Evolutionary conservation across 805 yeast species (phyloP).

Genomic region (Candida coquimbonensis): DNA sequence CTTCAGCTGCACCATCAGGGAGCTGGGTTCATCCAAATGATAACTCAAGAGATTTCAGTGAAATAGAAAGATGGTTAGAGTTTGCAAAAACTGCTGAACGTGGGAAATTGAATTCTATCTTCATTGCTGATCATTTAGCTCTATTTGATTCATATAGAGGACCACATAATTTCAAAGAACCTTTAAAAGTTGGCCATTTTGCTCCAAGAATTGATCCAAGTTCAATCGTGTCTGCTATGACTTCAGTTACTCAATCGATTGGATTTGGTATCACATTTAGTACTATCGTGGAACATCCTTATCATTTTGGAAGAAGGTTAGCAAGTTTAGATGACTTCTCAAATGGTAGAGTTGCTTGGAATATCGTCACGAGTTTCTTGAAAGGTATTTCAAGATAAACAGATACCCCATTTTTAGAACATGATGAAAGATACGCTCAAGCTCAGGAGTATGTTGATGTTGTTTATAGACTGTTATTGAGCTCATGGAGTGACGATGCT

Average conservation of each 20-base stretch:
- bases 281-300: conserved; percentile 38
- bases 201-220: conserved; percentile 23
- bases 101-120: conserved; percentile 32
- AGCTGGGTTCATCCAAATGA: conserved; percentile 35
- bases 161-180: not conserved
- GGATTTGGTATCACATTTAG: conserved; percentile 36
- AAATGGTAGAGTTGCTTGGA: conserved; percentile 40
- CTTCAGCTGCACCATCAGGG: conserved; percentile 21
- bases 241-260: conserved; percentile 32
- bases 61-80: conserved; percentile 31
- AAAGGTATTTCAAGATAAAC: conserved; percentile 35
- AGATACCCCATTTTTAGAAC: conserved; percentile 16
- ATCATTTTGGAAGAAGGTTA: conserved; percentile 26
- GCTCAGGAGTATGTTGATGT: conserved; percentile 36
- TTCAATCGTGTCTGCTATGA: conserved; percentile 29
- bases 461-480: conserved; percentile 30
- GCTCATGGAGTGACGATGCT: conserved; percentile 25
- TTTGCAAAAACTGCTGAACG: conserved; percentile 30
- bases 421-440: conserved; percentile 27
- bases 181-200: too few relatives aligned
- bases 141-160: conserved; percentile 15
- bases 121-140: conserved; percentile 30
- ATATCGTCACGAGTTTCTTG: conserved; percentile 36
- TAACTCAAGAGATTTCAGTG: conserved; percentile 20
- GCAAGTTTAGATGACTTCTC: conserved; percentile 34